phyloP scores from a whole-genome alignment of 1,284 basidiomycete genomes.

The Mrakiaceae sp. region DNA sequence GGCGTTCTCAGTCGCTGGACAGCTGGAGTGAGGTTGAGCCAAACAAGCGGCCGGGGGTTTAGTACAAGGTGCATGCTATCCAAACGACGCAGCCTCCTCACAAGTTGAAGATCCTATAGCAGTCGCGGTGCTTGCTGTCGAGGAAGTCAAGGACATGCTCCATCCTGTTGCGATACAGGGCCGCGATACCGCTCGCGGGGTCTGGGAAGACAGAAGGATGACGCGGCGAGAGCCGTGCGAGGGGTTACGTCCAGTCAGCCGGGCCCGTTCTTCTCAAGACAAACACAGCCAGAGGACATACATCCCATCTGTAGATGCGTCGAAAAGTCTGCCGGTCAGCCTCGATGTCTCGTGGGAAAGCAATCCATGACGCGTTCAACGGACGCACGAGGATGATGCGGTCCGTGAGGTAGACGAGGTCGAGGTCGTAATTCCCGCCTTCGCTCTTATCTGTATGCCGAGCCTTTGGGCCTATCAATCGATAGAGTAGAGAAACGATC shows the following conservation, averaged over 20 bases:
- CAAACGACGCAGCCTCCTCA: constrained; percentile 18
- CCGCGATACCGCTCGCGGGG: constrained; percentile 67
- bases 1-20: constrained; percentile 48
- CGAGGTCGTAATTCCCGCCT: constrained; percentile 50
- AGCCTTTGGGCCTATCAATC: constrained; percentile 46
- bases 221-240: too few species aligned
- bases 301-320: constrained; percentile 41
- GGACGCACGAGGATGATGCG: constrained; percentile 54
- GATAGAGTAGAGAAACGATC: too few species aligned
- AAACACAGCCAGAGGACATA: background rate
- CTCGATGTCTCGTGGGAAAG: too few species aligned
- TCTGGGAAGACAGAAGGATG: constrained; percentile 24
- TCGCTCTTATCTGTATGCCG: constrained; percentile 60
- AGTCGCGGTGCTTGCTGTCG: constrained; percentile 56
- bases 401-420: constrained; percentile 55
- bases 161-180: constrained; percentile 67
- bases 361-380: too few species aligned
- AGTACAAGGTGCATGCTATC: background rate
- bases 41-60: too few species aligned
- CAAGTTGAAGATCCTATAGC: constrained; percentile 81
- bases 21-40: constrained; percentile 29
- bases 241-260: background rate
- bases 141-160: constrained; percentile 69
- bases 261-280: background rate
- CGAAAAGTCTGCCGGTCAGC: too few species aligned